These are phyloP conservation scores for Apiospora arundinis DNA, from an alignment of 2,329 filamentous ascomycete species.

Conservation along the genomic window DNA sequence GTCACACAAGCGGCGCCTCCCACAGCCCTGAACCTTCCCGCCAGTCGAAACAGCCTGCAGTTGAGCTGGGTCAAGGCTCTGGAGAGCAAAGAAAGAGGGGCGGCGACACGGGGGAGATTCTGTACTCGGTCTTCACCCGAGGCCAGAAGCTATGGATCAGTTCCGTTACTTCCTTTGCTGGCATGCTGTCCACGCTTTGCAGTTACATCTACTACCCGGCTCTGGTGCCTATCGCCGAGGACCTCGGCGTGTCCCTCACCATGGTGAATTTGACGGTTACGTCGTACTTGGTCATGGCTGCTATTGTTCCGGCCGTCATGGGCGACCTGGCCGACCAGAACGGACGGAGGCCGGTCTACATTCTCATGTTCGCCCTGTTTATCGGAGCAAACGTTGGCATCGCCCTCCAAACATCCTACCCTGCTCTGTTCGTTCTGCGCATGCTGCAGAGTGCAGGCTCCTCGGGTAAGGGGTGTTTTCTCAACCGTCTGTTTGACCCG, in stretches of 20 bases:
- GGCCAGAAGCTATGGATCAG: not conserved
- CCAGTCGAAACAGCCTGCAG: too few relatives aligned
- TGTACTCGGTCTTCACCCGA: too few relatives aligned
- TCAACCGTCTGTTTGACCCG: not conserved
- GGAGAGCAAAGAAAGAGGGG: too few relatives aligned
- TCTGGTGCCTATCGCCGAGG: slow-evolving; percentile 21
- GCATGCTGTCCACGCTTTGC: slow-evolving; percentile 23
- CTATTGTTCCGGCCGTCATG: slow-evolving; percentile 21
- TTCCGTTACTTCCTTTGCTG: slow-evolving; percentile 22
- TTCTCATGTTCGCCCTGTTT: slow-evolving; percentile 25
- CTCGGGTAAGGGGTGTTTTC: slow-evolving; percentile 20
- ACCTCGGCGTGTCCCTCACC: slow-evolving; percentile 23
- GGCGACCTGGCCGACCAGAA: slow-evolving; percentile 27
- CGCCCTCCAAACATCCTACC: slow-evolving; percentile 25
- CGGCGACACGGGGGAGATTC: too few relatives aligned
- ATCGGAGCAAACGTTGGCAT: slow-evolving; percentile 28
- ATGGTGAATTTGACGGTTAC: slow-evolving; percentile 30
- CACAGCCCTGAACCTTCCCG: too few relatives aligned
- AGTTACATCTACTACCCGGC: slow-evolving; percentile 29
- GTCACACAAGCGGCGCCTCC: too few relatives aligned
- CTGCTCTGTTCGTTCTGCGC: slow-evolving; percentile 25
- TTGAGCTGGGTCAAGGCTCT: too few relatives aligned
- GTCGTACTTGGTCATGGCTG: slow-evolving; percentile 26
- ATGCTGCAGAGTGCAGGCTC: slow-evolving; percentile 29
- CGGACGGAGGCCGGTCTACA: slow-evolving; percentile 25